Percentiles rank a stretch among this genome's conserved stretches.
phyloP scores from a whole-genome alignment of 768 basidiomycete species.

The Phaeotremella skinneri region DNA sequence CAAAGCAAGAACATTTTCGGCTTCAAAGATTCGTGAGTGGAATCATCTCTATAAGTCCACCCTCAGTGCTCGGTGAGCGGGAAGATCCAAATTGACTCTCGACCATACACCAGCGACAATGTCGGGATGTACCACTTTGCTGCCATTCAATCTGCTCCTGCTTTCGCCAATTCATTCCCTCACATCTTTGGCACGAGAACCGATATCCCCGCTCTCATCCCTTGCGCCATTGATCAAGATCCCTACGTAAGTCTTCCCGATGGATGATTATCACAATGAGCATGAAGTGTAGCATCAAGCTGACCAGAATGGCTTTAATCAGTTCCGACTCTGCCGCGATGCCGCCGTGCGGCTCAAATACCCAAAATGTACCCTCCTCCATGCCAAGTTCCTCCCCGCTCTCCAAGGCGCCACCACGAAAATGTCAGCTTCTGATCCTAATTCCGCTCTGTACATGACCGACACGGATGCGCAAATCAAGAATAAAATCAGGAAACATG shows the following conservation, averaged over 20 bases:
- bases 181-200: slow-evolving; percentile 84
- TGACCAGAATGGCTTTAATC: slow-evolving; percentile 57
- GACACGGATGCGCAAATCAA: slow-evolving; percentile 91
- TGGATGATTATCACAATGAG: not conserved
- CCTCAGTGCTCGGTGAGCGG: not conserved
- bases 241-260: slow-evolving; percentile 41
- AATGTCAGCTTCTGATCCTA: slow-evolving; percentile 95
- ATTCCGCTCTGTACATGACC: slow-evolving; percentile 93
- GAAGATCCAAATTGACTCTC: not conserved
- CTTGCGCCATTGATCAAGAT: slow-evolving; percentile 91
- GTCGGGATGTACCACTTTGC: slow-evolving; percentile 98
- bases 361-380: slow-evolving; percentile 86
- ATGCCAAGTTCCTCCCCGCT: slow-evolving; percentile 97
- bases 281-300: not conserved
- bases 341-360: slow-evolving; percentile 91
- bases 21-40: slow-evolving; percentile 85
- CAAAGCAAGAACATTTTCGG: slow-evolving; percentile 95
- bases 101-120: slow-evolving; percentile 68
- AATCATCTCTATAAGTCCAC: not conserved
- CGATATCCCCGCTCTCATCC: slow-evolving; percentile 88
- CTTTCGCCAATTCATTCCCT: slow-evolving; percentile 97
- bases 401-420: slow-evolving; percentile 97
- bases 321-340: slow-evolving; percentile 97
- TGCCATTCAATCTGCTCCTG: slow-evolving; percentile 89
- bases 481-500: slow-evolving; percentile 94